Percentiles rank a stretch among this genome's conserved stretches.
phyloP scores from a whole-genome alignment of 441 rosid species.

The Gossypium trilobum region DNA sequence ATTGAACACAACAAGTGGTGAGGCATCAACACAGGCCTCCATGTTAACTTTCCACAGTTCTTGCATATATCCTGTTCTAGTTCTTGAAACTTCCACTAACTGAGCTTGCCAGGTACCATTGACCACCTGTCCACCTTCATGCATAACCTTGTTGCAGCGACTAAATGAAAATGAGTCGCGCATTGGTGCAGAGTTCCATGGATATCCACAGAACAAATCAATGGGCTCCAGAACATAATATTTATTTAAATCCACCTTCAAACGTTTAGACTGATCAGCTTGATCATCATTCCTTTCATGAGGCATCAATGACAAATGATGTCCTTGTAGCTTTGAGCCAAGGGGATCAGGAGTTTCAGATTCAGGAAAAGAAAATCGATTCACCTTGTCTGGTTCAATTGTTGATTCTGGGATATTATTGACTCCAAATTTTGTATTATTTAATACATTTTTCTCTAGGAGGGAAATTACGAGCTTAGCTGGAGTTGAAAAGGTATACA shows the following conservation, averaged over 20 bases:
- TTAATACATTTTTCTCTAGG: constrained; percentile 30
- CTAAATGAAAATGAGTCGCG: constrained; percentile 47
- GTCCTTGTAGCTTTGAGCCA: constrained; percentile 22
- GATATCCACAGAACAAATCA: constrained; percentile 18
- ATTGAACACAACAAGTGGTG: constrained; percentile 63
- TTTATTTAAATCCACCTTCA: constrained; percentile 34
- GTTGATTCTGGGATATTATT: constrained; percentile 24
- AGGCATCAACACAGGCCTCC: constrained; percentile 93
- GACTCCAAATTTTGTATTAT: constrained; percentile 19
- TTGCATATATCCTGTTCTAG: constrained; percentile 33
- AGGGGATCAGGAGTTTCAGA: constrained; percentile 18
- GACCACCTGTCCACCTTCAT: constrained; percentile 22
- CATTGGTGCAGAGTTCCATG: constrained; percentile 36
- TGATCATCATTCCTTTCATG: constrained; percentile 24
- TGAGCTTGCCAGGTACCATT: constrained; percentile 26
- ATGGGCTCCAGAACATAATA: constrained; percentile 14
- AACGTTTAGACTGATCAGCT: constrained; percentile 31
- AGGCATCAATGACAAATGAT: constrained; percentile 16
- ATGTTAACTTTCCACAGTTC: constrained; percentile 76
- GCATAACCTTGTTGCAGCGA: constrained; percentile 63
- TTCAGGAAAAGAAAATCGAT: constrained; percentile 21
- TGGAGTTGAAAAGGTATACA: constrained; percentile 65
- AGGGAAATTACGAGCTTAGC: constrained; percentile 45
- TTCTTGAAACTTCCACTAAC: constrained; percentile 35
- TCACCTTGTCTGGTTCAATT: constrained; percentile 23